Percentiles rank a stretch among this genome's conserved stretches.
Evolutionary conservation across 805 yeast genomes (phyloP).

Genomic region (Nakazawaea laoshanensis): DNA sequence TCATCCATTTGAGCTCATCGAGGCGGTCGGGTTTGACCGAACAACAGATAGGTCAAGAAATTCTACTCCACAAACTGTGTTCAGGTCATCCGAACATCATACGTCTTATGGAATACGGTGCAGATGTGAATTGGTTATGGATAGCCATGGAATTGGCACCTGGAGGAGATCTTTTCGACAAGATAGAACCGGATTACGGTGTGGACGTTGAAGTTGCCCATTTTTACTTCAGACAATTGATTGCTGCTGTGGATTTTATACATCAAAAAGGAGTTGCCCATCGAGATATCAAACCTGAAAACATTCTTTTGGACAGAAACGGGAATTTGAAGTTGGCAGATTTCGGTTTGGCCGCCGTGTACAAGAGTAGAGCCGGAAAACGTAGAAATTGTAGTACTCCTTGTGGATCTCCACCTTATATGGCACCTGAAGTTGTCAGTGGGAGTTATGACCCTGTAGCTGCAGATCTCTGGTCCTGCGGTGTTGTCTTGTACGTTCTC

Average conservation of each 20-base stretch:
- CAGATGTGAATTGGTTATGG: conserved; percentile 51
- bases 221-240: conserved; percentile 58
- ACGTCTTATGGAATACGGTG: conserved; percentile 43
- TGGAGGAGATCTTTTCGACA: conserved; percentile 74
- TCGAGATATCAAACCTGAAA: conserved; percentile 64
- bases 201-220: conserved; percentile 60
- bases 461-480: conserved; percentile 67
- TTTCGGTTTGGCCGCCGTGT: conserved; percentile 66
- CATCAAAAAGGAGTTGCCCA: conserved; percentile 62
- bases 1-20: conserved; percentile 32
- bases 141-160: conserved; percentile 60
- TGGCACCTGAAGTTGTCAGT: conserved; percentile 63
- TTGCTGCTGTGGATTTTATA: conserved; percentile 49
- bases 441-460: conserved; percentile 47
- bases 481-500: conserved; percentile 53
- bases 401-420: conserved; percentile 70
- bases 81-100: conserved; percentile 54
- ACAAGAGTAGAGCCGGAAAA: conserved; percentile 37
- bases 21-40: conserved; percentile 21
- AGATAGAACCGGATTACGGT: conserved; percentile 70
- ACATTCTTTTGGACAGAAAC: conserved; percentile 48
- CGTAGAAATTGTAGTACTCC: conserved; percentile 39
- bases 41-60: conserved; percentile 40
- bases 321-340: conserved; percentile 73
- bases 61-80: conserved; percentile 50